Conservation (phyloP, 2,329 filamentous ascomycete genomes). For the Colletotrichum liriopes region DNA sequence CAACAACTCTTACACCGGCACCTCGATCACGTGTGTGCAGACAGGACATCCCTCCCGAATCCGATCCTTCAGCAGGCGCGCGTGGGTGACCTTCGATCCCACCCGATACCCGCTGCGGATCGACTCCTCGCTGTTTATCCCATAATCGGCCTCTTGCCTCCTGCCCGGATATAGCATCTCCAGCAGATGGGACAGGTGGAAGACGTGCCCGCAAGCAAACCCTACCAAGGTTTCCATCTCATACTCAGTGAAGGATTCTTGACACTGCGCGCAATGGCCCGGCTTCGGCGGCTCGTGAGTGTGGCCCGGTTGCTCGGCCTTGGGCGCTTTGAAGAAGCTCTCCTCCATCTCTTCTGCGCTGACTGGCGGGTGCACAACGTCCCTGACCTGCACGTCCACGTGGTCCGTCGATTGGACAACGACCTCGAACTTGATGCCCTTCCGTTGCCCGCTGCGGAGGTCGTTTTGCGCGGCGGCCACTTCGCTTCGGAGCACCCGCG, state of each 20-base stretch:
- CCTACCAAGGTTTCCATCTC: conserved; percentile 83
- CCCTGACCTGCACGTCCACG: conserved; percentile 60
- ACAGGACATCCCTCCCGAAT: conserved; percentile 77
- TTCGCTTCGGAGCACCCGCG: conserved; percentile 88
- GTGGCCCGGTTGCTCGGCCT: conserved; percentile 50
- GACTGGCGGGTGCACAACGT: conserved; percentile 48
- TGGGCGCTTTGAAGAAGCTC: conserved; percentile 18
- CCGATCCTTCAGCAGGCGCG: conserved; percentile 81
- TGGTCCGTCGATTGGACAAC: conserved; percentile 61
- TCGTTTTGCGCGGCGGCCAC: conserved; percentile 87
- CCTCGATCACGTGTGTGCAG: conserved; percentile 54
- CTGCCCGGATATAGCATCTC: conserved; percentile 64
- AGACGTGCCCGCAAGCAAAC: conserved; percentile 87
- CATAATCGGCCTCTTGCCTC: conserved; percentile 64
- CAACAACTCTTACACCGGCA: conserved; percentile 13
- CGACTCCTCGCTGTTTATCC: conserved; percentile 58
- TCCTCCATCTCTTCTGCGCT: conserved; percentile 44
- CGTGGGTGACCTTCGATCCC: conserved; percentile 89
- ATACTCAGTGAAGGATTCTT: conserved; percentile 69
- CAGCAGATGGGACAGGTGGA: conserved; percentile 82
- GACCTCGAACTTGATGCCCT: conserved; percentile 92
- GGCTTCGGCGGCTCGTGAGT: conserved; percentile 57
- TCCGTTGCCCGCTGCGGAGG: conserved; percentile 83
- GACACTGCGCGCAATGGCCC: conserved; percentile 74
- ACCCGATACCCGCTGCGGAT: conserved; percentile 74